Base-by-base conservation (phyloP, 768 basidiomycete species). In the Boletus reticuloceps region DNA sequence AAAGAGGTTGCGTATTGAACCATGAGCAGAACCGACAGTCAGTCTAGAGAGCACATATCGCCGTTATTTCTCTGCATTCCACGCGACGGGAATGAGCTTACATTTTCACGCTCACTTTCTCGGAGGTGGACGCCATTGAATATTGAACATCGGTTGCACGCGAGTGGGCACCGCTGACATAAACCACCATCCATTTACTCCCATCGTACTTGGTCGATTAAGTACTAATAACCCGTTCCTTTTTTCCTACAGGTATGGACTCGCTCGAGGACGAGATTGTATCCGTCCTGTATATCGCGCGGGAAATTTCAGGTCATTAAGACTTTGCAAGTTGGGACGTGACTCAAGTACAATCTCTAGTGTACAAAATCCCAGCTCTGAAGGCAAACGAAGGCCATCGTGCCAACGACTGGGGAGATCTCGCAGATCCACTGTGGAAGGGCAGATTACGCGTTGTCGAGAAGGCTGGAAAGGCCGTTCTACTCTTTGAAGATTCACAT, bases 381-480 rank as follows among this genome's bases (percentile, higher is more conserved):
- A 92, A 83, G 65, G 81, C 80, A 38, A 89, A 93, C 64, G 90
- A 94, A 66, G 94, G 94, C 10, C 89, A 96, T 73, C 87, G 91
- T 50, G 94, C 94, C 12, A 87, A 86, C 51, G 91, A 94, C 60
- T 98, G 94, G 94, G 91, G 94, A 16, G 89, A 94, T 71, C 81
- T 95, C 40, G 81, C 81, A 17, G 66, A 80, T 52, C 91, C 92
- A 5, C 72, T 98, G 22, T 98, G 94, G 94, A 95, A 95, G 68
- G 94, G 94, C 17, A 80, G 94, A 41, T 74, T 98, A 60, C 82
- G 93, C 56, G 87, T 97, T 55, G 74, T 92, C 25, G 93, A 97
- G 72, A 85, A 82, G 61, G 85, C 84, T 1, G 74, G 79, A 25
- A 79, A 81, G 9, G 91, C 84, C 50, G 75, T 79, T 20, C 71